These are phyloP conservation scores for Thymus quinquecostatus DNA, from an alignment of 257 asterid species.

Conservation along the genomic window DNA sequence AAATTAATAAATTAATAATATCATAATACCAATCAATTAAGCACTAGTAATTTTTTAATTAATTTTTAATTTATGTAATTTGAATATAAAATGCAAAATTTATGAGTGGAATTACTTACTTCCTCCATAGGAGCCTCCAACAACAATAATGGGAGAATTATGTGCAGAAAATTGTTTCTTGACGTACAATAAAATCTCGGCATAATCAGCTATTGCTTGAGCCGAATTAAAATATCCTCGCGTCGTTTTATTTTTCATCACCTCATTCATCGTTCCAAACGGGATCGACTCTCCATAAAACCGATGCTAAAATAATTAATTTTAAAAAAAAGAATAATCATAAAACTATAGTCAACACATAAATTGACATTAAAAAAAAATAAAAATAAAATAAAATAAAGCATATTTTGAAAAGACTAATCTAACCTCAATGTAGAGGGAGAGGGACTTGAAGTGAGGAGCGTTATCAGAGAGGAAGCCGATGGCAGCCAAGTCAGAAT, in stretches of 20 bases:
- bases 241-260: constrained; percentile 40
- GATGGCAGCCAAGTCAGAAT: constrained; percentile 24
- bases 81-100: neutral
- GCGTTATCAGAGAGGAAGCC: constrained; percentile 68
- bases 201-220: constrained; percentile 86
- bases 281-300: constrained; percentile 74
- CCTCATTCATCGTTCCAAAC: constrained; percentile 50
- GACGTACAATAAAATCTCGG: constrained; percentile 57
- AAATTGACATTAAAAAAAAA: too few species aligned
- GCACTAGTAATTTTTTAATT: too few species aligned
- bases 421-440: constrained; percentile 59
- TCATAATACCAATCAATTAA: too few species aligned
- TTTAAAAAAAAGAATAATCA: too few species aligned
- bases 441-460: constrained; percentile 63
- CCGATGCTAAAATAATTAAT: constrained; percentile 53
- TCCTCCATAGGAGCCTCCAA: constrained; percentile 90
- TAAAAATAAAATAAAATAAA: too few species aligned
- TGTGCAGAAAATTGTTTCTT: constrained; percentile 52
- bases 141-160: constrained; percentile 63
- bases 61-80: too few species aligned
- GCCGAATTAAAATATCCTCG: constrained; percentile 82
- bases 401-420: too few species aligned
- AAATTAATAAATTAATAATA: too few species aligned
- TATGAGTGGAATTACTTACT: constrained; percentile 41
- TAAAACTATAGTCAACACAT: too few species aligned